Percentiles rank a stretch among this genome's conserved stretches.
These are phyloP conservation scores for Yamadazyma nakazawae DNA, from an alignment of 805 yeast genomes.

Conservation along the genomic window DNA sequence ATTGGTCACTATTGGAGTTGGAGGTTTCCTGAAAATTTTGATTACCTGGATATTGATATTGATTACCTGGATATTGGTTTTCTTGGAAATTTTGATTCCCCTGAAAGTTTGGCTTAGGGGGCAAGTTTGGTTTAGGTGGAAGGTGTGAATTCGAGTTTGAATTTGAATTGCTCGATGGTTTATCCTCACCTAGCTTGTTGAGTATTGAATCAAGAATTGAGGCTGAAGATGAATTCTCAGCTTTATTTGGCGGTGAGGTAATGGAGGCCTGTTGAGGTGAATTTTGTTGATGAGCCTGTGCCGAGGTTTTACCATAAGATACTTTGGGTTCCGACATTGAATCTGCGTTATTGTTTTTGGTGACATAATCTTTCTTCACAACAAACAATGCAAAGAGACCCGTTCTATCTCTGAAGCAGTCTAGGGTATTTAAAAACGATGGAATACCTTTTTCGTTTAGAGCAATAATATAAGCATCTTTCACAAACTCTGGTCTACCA, in stretches of 20 bases:
- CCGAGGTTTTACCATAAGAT: background rate
- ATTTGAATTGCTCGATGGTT: background rate
- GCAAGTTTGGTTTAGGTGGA: conserved; percentile 6
- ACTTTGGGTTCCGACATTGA: background rate
- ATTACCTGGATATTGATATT: too few relatives aligned
- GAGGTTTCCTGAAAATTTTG: background rate
- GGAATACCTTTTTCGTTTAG: conserved; percentile 17
- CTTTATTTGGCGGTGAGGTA: background rate
- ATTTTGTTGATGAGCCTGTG: background rate
- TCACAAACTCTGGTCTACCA: conserved; percentile 46
- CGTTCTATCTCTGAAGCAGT: conserved; percentile 10
- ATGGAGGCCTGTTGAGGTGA: background rate
- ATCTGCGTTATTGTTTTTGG: conserved; percentile 8
- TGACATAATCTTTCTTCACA: conserved; percentile 34
- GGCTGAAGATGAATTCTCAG: background rate
- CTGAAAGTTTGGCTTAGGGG: background rate
- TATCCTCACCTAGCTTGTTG: conserved; percentile 22
- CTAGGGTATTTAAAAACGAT: conserved; percentile 15
- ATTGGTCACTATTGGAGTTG: background rate
- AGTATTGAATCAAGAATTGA: conserved; percentile 23
- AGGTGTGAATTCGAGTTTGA: background rate
- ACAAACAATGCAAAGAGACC: conserved; percentile 36
- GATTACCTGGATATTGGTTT: too few relatives aligned
- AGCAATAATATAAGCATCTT: conserved; percentile 61
- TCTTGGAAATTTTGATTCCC: background rate